Evolutionary conservation across 2,329 filamentous ascomycete species (phyloP).

Genomic region (Whalleya microplaca): DNA sequence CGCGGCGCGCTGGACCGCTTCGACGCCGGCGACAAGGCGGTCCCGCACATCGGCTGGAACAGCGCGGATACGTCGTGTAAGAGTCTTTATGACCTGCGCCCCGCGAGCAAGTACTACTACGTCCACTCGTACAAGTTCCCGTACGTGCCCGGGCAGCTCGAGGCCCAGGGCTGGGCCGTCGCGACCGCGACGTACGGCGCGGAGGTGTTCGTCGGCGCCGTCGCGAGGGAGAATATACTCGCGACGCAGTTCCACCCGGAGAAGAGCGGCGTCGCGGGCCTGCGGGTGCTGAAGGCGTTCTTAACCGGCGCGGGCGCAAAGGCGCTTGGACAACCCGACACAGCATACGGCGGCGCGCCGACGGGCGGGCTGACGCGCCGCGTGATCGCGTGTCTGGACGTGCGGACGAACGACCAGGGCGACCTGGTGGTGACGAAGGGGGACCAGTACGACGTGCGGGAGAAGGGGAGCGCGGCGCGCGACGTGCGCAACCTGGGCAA

Average conservation of each 20-base stretch:
- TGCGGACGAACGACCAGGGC: conserved; percentile 89
- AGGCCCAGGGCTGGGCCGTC: conserved; percentile 86
- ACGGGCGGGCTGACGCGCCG: conserved; percentile 82
- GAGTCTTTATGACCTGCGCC: conserved; percentile 75
- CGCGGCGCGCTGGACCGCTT: conserved; percentile 75
- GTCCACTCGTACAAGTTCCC: conserved; percentile 92
- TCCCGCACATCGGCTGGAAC: conserved; percentile 99
- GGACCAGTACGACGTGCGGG: conserved; percentile 97
- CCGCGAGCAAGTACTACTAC: conserved; percentile 96
- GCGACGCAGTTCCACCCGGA: conserved; percentile 98
- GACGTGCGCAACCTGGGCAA: conserved; percentile 93
- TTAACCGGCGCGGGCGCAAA: conserved; percentile 69
- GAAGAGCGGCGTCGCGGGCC: conserved; percentile 89
- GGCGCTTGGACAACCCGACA: conserved; percentile 48
- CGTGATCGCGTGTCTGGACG: conserved; percentile 94
- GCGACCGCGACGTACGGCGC: conserved; percentile 85
- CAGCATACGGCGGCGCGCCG: conserved; percentile 32
- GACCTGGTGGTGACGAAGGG: conserved; percentile 98
- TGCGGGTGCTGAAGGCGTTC: conserved; percentile 84
- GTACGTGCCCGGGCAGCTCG: conserved; percentile 73
- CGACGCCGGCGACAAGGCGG: conserved; percentile 76
- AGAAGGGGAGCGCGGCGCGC: conserved; percentile 67
- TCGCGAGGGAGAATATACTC: conserved; percentile 83
- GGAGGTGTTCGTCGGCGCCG: conserved; percentile 89
- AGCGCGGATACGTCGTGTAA: conserved; percentile 69